A percentile compares a stretch with the other conserved stretches of the same genome.
Evolutionary conservation across 2,329 filamentous ascomycete genomes (phyloP).

Genomic region (Chaetomiaceae sp.): DNA sequence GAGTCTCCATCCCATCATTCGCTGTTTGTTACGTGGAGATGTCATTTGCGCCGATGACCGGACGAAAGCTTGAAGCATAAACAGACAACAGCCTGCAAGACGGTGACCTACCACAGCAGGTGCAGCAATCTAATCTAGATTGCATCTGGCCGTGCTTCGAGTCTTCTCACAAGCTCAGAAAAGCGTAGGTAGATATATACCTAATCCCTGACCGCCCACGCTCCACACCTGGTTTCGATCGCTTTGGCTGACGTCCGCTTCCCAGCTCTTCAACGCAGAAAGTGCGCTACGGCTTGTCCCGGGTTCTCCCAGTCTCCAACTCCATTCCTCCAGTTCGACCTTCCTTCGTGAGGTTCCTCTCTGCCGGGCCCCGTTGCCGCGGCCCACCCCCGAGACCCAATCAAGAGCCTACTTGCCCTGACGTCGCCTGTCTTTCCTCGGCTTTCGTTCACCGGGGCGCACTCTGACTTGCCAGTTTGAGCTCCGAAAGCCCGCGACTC

Average conservation of each 20-base stretch:
- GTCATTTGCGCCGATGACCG: constrained; percentile 2
- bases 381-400: constrained; percentile 21
- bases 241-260: constrained; percentile 5
- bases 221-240: background rate
- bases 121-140: background rate
- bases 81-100: background rate
- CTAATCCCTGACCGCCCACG: background rate
- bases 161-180: no score
- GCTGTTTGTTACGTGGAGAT: no score
- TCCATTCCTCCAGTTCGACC: background rate
- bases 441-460: constrained; percentile 21
- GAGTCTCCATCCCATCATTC: background rate
- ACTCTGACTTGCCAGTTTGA: constrained; percentile 16
- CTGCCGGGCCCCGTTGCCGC: constrained; percentile 20
- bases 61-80: background rate
- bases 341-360: constrained; percentile 11
- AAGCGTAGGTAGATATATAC: background rate
- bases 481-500: constrained; percentile 19
- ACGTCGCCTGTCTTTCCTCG: constrained; percentile 21
- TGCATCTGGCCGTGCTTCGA: constrained; percentile 10
- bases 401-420: constrained; percentile 12
- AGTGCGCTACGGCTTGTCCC: constrained; percentile 5
- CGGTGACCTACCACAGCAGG: background rate
- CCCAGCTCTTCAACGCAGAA: constrained; percentile 4
- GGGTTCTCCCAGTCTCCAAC: constrained; percentile 12